These are phyloP conservation scores for Geoglossum cookeanum DNA, from an alignment of 2,329 filamentous ascomycete species.

Conservation along the genomic window DNA sequence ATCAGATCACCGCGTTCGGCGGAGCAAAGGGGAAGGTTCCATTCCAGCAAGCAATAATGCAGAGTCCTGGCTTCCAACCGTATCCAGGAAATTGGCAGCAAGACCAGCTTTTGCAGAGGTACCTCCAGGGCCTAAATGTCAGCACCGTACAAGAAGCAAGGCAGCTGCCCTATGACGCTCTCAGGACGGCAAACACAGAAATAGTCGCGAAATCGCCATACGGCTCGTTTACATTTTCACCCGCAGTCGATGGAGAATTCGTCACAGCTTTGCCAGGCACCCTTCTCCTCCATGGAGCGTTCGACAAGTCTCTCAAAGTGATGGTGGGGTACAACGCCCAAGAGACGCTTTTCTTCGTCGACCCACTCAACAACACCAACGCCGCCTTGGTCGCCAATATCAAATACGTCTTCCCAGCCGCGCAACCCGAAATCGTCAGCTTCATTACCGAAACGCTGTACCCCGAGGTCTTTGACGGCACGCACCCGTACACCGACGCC, in stretches of 20 bases:
- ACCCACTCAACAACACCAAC: constrained; percentile 1
- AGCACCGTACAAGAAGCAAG: constrained; percentile 26
- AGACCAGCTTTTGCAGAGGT: constrained; percentile 22
- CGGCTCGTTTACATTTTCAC: constrained; percentile 26
- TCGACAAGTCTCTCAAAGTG: constrained; percentile 24
- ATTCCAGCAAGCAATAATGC: constrained; percentile 22
- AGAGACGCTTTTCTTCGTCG: constrained; percentile 15
- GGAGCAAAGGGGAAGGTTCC: constrained; percentile 12
- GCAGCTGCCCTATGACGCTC: constrained; percentile 19
- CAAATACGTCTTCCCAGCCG: background rate
- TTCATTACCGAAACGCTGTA: constrained; percentile 29
- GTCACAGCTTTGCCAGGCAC: constrained; percentile 27
- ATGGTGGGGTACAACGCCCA: constrained; percentile 27
- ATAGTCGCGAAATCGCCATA: constrained; percentile 21
- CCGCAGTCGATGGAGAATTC: constrained; percentile 30
- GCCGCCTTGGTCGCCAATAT: constrained; percentile 3
- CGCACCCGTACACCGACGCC: constrained; percentile 27
- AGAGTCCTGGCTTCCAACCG: constrained; percentile 18
- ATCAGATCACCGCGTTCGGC: constrained; percentile 35
- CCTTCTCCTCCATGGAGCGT: constrained; percentile 25
- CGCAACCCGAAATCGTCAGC: constrained; percentile 13
- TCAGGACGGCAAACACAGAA: constrained; percentile 26
- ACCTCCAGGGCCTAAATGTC: constrained; percentile 24
- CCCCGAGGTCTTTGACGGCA: constrained; percentile 28
- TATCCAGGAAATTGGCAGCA: constrained; percentile 18